Conservation (phyloP, 805 yeast genomes). For the Zygosaccharomyces lentus region DNA sequence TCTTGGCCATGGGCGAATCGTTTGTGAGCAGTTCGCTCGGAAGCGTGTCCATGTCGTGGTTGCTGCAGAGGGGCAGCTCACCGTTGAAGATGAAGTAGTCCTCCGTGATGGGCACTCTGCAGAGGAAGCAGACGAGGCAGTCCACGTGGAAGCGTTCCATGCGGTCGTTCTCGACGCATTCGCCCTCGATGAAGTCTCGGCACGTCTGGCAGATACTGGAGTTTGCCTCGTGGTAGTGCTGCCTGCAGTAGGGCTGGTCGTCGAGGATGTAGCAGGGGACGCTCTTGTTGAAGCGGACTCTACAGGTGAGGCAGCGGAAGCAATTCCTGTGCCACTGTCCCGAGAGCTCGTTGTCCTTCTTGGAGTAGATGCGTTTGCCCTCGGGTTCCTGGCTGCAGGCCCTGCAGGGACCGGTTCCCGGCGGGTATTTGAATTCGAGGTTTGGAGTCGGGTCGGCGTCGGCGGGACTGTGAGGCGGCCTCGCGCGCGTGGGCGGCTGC, state of each 20-base stretch:
- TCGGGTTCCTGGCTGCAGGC: slow-evolving; percentile 54
- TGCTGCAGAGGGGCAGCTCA: slow-evolving; percentile 27
- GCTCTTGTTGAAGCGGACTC: slow-evolving; percentile 50
- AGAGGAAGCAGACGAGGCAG: slow-evolving; percentile 67
- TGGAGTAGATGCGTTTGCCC: slow-evolving; percentile 74
- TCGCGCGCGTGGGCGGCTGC: neutral
- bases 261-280: slow-evolving; percentile 69
- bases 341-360: slow-evolving; percentile 63
- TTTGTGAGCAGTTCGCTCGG: slow-evolving; percentile 14
- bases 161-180: slow-evolving; percentile 75
- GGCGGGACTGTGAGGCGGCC: too few relatives aligned
- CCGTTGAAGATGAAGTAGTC: slow-evolving; percentile 46
- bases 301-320: slow-evolving; percentile 70
- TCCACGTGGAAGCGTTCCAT: slow-evolving; percentile 67
- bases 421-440: slow-evolving; percentile 34
- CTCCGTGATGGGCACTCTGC: slow-evolving; percentile 45
- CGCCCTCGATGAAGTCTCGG: slow-evolving; percentile 77
- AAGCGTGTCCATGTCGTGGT: slow-evolving; percentile 29
- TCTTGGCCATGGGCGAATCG: slow-evolving; percentile 22
- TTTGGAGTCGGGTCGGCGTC: neutral
- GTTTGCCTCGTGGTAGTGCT: slow-evolving; percentile 70
- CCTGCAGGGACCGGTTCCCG: slow-evolving; percentile 82
- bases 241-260: slow-evolving; percentile 78
- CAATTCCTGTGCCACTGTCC: slow-evolving; percentile 95
- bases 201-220: slow-evolving; percentile 72